Base-by-base conservation (phyloP, 164 flowering plant genomes). In the Euptelea pleiosperma region DNA sequence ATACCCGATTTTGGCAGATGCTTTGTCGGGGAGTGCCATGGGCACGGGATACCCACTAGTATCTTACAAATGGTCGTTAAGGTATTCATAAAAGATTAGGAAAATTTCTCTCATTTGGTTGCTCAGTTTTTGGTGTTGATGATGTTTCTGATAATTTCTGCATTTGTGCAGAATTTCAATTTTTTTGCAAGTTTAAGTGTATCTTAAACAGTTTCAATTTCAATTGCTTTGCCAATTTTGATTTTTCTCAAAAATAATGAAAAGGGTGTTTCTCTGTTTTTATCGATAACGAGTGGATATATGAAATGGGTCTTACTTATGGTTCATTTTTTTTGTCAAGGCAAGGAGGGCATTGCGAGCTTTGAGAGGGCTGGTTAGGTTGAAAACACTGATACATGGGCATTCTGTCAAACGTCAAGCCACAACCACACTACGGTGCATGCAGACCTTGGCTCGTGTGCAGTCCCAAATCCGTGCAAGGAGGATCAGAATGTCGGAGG, bases 341-440 rank as follows among this genome's bases (percentile, higher is more conserved):
- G 91, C 98, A 57, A 89, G 91, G 73, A 83, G 92, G 62, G 90
- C 84, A 48, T 61, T 86, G 62, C 66, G 82, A 25, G 96, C 90
- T 55, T 65, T 86, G 66, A 81, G 85, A 70, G 96, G 94, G 35
- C 62, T 86, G 54, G 84, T 75, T 58, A 79, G 98, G 81, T 75
- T 91, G 56, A 86, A 85, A 57, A 42, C 79, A 45, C 52, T 91
- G 51, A 64, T 86, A 53, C 78, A 85, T 57, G 89, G 92, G 28
- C 66, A 80, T 37, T 65, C 81, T 57, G 92, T 82, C 30, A 83
- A 80, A 69, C 83, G 92, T 8, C 98, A 91, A 75, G 82, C 90
- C 8, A 60, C 81, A 30, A 78, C 72, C 56, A 81, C 96, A 37
- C 75, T 91, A 24, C 68, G 68, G 31, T 84, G 86, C 79, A 89